Conservation (phyloP, 148 eudicot genomes). For the Pouteria glomerata region DNA sequence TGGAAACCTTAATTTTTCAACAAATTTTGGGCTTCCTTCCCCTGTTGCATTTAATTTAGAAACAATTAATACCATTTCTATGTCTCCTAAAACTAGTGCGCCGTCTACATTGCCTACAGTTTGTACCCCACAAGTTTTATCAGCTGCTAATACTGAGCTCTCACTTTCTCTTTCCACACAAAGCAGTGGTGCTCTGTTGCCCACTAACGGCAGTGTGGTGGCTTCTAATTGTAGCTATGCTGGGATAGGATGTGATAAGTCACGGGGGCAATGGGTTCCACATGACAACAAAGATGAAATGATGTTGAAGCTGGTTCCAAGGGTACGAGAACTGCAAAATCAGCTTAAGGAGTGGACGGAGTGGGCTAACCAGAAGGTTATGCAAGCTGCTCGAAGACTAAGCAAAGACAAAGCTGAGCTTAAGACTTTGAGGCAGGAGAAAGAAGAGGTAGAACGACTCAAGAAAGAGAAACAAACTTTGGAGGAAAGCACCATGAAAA, state of each 20-base stretch:
- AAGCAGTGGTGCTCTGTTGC: constrained; percentile 22
- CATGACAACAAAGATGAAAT: constrained; percentile 66
- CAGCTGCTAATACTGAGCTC: constrained; percentile 47
- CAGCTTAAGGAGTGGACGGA: constrained; percentile 74
- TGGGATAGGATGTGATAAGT: constrained; percentile 37
- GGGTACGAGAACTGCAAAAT: constrained; percentile 41
- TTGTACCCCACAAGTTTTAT: constrained; percentile 26
- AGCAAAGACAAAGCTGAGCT: constrained; percentile 76
- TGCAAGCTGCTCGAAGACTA: constrained; percentile 79
- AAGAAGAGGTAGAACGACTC: constrained; percentile 85
- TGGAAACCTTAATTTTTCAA: constrained; percentile 35
- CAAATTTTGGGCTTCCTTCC: constrained; percentile 34
- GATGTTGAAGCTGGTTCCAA: constrained; percentile 52
- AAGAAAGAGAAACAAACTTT: constrained; percentile 74
- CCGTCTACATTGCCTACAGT: constrained; percentile 26
- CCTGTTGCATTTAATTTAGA: constrained; percentile 39
- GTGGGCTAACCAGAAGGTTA: constrained; percentile 88
- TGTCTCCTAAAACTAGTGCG: constrained; percentile 30
- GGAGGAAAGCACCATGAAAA: constrained; percentile 80
- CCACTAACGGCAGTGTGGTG: constrained; percentile 15
- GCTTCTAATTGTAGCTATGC: constrained; percentile 28
- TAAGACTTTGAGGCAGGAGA: constrained; percentile 72
- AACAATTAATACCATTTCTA: constrained; percentile 18
- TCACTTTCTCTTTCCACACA: constrained; percentile 45
- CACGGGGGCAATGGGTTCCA: constrained; percentile 44